Evolutionary conservation across 225 moss, liverwort and hornwort genomes (phyloP), one percentile per base, ranked within the genome.

Genomic region (Physcomitrium patens): DNA sequence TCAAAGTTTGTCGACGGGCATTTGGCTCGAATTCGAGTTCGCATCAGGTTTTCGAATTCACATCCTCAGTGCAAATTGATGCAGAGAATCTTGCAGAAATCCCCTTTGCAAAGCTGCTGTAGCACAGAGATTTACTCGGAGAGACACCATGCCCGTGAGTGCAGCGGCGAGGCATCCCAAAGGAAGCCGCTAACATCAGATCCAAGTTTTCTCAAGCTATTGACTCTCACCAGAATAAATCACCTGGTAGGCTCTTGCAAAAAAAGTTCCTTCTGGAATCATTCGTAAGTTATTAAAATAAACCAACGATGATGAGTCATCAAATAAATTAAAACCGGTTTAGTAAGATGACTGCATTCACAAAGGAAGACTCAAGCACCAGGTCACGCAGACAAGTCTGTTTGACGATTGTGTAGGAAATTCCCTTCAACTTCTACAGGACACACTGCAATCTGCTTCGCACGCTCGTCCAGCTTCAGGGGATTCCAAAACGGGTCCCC

Each of bases 181-280:
- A 73, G 31, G 51, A 46, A 69, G 12, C 28, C 60, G 31, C 49
- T 11, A 42, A 66, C 19, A 52, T 55, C 55, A 48, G 52, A 24
- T 71, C 78, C 74, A 37, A 52, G 70, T 50, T 78, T 78, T 65
- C 58, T 74, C 70, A 78, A 70, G 65, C 78, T 31, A 52, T 56
- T 78, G 8, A 45, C 78, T 9, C 51, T 52, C 47, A 23, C 50
- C 23, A 47, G 78, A 27, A 44, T 45, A 51, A 13, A 43, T 7
- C 23, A 52, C 52, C 64, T 76, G 67, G 76, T 71, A 46, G 53
- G 41, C 58, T 12, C 12, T 15, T 49, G 12, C 15, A 12, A 49
- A 49, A 12, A 15, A 2, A 14, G 15, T 12, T 14, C 49, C 3
- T 14, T 12, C 15, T 49, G 10, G 49, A 12, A 12, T 12, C 49